Evolutionary conservation across 768 basidiomycete genomes (phyloP).

Genomic region (Gymnopilus dilepis): DNA sequence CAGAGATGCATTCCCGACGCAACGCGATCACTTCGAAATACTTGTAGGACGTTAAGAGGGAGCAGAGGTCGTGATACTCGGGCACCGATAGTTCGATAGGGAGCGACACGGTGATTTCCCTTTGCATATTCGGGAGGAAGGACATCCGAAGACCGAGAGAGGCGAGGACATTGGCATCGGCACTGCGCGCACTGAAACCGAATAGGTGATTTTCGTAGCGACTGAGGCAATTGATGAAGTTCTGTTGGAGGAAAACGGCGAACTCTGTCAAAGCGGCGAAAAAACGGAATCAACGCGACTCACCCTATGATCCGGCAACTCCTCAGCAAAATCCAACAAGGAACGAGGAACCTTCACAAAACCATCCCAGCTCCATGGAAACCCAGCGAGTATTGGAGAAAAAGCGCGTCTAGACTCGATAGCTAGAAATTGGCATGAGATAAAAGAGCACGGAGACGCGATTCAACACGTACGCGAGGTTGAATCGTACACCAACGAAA

Average conservation of each 20-base stretch:
- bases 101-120: neutral
- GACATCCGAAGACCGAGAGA: neutral
- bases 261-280: no score
- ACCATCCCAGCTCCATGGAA: neutral
- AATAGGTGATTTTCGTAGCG: neutral
- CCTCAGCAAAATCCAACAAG: neutral
- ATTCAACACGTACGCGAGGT: no score
- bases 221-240: neutral
- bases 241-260: neutral
- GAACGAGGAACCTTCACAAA: neutral
- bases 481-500: no score
- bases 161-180: neutral
- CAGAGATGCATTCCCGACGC: neutral
- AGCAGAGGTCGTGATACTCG: neutral
- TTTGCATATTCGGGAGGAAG: neutral
- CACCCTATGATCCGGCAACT: neutral
- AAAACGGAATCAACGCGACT: neutral
- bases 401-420: neutral
- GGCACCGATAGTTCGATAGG: neutral
- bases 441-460: no score
- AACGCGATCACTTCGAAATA: neutral
- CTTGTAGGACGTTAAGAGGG: neutral
- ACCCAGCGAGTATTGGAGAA: neutral
- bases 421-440: neutral
- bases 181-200: neutral